Evolutionary conservation across 306 rosid genomes (phyloP), one percentile per base, ranked within the genome.

Genomic region (Malus asiatica): DNA sequence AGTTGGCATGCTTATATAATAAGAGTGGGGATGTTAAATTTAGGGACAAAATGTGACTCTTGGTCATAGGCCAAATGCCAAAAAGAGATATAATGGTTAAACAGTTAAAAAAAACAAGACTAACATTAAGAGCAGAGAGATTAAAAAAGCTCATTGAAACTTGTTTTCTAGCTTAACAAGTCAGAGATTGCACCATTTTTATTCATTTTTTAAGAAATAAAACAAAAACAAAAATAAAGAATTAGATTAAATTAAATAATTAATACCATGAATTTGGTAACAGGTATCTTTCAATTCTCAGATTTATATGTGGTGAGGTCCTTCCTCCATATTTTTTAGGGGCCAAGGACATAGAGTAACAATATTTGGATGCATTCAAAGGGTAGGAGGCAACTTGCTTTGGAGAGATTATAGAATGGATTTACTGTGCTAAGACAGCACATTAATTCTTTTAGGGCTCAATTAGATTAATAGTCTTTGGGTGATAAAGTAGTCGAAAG

Each of bases 251-350:
- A 75, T 35, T 22, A 20, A 70, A 33, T 32, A 68, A 11, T 32
- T 45, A 8, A 75, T 51, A 42, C 18, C 60, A 33, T 42, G 61
- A 40, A 75, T 80, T 73, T 18, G 87, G 87, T 84, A 75, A 59
- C 60, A 78, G 14, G 90, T 89, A 89, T 77, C 68, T 82, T 72
- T 89, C 90, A 77, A 66, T 79, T 78, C 27, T 38, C 68, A 42
- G 35, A 48, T 22, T 23, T 11, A 16, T 42, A 1, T 53, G 48
- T 62, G 46, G 60, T 19, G 77, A 59, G 42, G 27, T 48, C 40
- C 57, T 7, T 58, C 25, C 42, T 63, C 67, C 22, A 1, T 40
- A 11, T 58, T 13, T 11, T 14, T 46, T 8, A 6, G 45, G 40
- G 4, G 10, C 16, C 25, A 51, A 20, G 20, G 10, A 23, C 18